A percentile compares a stretch with the other conserved stretches of the same genome.
phyloP scores from a whole-genome alignment of 2,329 filamentous ascomycete species.

The Alternaria angustiovoidea region DNA sequence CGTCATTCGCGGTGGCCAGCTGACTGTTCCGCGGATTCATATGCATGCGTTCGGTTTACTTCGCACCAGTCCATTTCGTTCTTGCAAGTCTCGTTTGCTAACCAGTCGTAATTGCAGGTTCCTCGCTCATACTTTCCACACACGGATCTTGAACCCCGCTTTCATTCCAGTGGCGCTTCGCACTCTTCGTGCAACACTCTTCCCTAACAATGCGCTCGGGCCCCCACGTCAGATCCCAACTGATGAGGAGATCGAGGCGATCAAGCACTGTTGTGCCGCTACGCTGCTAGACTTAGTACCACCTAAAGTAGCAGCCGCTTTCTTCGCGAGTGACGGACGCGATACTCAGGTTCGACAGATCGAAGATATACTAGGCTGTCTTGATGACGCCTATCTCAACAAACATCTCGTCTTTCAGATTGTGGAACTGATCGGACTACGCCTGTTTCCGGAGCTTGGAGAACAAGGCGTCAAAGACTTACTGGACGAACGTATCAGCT shows the following conservation, averaged over 20 bases:
- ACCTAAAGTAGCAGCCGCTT: slow-evolving; percentile 47
- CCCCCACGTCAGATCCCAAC: slow-evolving; percentile 67
- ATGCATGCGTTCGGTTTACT: slow-evolving; percentile 29
- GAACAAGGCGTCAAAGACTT: slow-evolving; percentile 76
- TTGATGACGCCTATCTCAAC: slow-evolving; percentile 87
- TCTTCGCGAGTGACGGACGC: slow-evolving; percentile 47
- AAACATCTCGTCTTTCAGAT: slow-evolving; percentile 87
- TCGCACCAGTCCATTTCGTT: slow-evolving; percentile 33
- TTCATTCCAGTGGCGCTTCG: slow-evolving; percentile 63
- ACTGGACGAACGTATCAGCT: slow-evolving; percentile 72
- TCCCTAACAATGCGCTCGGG: slow-evolving; percentile 82
- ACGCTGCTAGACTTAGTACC: slow-evolving; percentile 62
- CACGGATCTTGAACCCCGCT: slow-evolving; percentile 53
- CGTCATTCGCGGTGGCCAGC: slow-evolving; percentile 26
- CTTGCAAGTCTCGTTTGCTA: slow-evolving; percentile 34
- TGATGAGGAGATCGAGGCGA: slow-evolving; percentile 66
- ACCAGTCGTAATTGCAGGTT: slow-evolving; percentile 50
- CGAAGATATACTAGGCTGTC: slow-evolving; percentile 71
- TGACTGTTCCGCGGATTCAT: slow-evolving; percentile 35
- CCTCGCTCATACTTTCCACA: slow-evolving; percentile 56
- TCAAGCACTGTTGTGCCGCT: slow-evolving; percentile 72
- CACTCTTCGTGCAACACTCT: slow-evolving; percentile 78
- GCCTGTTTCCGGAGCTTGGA: slow-evolving; percentile 82
- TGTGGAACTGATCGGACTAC: slow-evolving; percentile 81
- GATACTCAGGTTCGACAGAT: slow-evolving; percentile 68